Evolutionary conservation across 2,329 filamentous ascomycete species (phyloP).

Genomic region (Arachnomyces sp.): DNA sequence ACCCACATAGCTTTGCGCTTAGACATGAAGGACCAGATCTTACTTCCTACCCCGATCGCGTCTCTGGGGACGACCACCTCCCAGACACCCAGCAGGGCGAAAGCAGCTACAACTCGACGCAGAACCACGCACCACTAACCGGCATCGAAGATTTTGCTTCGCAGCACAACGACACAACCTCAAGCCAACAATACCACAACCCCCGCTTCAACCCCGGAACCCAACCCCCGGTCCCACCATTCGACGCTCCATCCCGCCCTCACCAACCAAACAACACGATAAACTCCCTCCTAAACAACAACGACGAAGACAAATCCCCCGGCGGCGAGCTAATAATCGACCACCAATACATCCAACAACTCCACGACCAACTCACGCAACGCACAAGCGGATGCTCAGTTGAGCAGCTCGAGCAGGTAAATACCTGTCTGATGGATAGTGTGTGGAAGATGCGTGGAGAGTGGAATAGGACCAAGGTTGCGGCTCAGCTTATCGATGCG

Average conservation of each 20-base stretch:
- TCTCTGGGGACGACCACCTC: slow-evolving; percentile 50
- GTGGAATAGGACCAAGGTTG: slow-evolving; percentile 74
- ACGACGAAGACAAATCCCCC: slow-evolving; percentile 1
- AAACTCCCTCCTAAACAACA: slow-evolving; percentile 7
- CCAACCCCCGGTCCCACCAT: slow-evolving; percentile 34
- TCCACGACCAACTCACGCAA: slow-evolving; percentile 57
- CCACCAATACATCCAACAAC: slow-evolving; percentile 43
- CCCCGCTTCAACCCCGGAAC: slow-evolving; percentile 22
- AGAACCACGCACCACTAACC: slow-evolving; percentile 17
- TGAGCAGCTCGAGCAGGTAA: slow-evolving; percentile 91
- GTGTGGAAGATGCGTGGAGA: slow-evolving; percentile 73
- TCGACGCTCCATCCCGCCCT: slow-evolving; percentile 26
- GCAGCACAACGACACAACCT: slow-evolving; percentile 23
- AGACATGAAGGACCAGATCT: slow-evolving; percentile 48
- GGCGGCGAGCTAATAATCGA: slow-evolving; percentile 32
- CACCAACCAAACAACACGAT: slow-evolving; percentile 16
- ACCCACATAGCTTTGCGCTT: slow-evolving; percentile 52
- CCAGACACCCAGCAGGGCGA: slow-evolving; percentile 55
- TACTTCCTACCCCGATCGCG: slow-evolving; percentile 38
- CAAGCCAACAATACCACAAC: slow-evolving; percentile 29
- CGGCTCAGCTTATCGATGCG: slow-evolving; percentile 52
- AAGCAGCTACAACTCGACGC: slow-evolving; percentile 26
- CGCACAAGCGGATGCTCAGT: slow-evolving; percentile 71
- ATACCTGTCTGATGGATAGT: slow-evolving; percentile 79
- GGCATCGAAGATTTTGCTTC: slow-evolving; percentile 21